Evolutionary conservation across 2,329 filamentous ascomycete species (phyloP).

Genomic region (Botrytis byssoidea): DNA sequence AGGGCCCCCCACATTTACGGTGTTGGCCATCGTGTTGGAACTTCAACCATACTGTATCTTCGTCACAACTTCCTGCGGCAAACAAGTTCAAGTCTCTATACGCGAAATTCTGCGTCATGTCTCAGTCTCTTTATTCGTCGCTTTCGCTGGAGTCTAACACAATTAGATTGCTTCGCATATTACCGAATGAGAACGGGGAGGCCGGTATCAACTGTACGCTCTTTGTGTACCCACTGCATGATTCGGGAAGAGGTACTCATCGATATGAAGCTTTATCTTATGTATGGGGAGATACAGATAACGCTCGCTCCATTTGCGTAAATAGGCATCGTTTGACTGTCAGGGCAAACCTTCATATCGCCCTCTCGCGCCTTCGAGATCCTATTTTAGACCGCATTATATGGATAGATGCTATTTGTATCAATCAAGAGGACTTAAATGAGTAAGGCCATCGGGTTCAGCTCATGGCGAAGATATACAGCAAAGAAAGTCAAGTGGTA

Average conservation of each 20-base stretch:
- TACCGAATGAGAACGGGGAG: constrained; percentile 16
- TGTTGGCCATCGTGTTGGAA: not conserved
- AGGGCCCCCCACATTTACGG: no score
- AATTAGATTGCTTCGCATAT: constrained; percentile 20
- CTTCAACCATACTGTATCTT: no score
- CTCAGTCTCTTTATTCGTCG: not conserved
- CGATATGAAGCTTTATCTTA: constrained; percentile 16
- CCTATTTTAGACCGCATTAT: not conserved
- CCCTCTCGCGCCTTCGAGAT: not conserved
- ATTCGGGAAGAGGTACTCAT: constrained; percentile 19
- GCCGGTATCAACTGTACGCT: not conserved
- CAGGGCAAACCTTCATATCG: not conserved
- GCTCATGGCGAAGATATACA: constrained; percentile 22
- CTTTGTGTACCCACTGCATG: constrained; percentile 26
- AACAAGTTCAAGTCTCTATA: no score
- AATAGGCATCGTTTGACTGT: not conserved
- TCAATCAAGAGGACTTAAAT: not conserved
- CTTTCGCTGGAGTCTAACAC: not conserved
- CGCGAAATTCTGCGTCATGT: not conserved
- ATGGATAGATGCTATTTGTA: not conserved
- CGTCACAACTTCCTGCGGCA: no score
- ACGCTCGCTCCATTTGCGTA: not conserved
- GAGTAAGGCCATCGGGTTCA: constrained; percentile 21
- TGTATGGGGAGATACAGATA: not conserved
- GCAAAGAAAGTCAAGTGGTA: constrained; percentile 18